Percentiles rank a stretch among this genome's conserved stretches.
phyloP scores from a whole-genome alignment of 768 basidiomycete species.

The Clathrus columnatus region DNA sequence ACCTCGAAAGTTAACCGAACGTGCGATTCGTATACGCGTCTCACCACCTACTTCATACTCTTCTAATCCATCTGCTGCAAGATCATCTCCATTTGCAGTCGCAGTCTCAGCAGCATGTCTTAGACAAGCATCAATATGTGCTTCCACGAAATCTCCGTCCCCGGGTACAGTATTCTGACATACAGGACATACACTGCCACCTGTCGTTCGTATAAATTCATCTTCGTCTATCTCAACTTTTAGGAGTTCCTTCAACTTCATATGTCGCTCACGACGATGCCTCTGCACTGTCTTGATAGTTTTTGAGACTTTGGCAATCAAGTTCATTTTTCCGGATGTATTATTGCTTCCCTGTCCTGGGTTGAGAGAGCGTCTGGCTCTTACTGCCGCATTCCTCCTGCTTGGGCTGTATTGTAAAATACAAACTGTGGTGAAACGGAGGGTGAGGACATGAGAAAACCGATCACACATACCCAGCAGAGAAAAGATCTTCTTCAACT shows the following conservation, averaged over 20 bases:
- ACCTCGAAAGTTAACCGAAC: slow-evolving; percentile 27
- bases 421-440: neutral
- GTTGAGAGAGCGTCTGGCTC: slow-evolving; percentile 32
- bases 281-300: slow-evolving; percentile 56
- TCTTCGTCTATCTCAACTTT: slow-evolving; percentile 37
- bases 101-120: slow-evolving; percentile 36
- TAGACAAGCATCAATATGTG: slow-evolving; percentile 76
- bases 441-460: neutral
- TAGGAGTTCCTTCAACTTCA: slow-evolving; percentile 58
- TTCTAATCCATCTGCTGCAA: slow-evolving; percentile 25
- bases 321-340: slow-evolving; percentile 10
- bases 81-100: slow-evolving; percentile 4
- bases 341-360: slow-evolving; percentile 14
- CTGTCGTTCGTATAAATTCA: slow-evolving; percentile 14
- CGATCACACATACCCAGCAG: slow-evolving; percentile 3
- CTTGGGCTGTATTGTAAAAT: slow-evolving; percentile 15
- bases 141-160: slow-evolving; percentile 65
- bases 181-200: slow-evolving; percentile 55
- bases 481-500: neutral
- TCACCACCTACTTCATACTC: slow-evolving; percentile 36
- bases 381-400: slow-evolving; percentile 37
- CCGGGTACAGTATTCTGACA: slow-evolving; percentile 51
- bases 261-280: slow-evolving; percentile 58
- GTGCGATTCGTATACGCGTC: slow-evolving; percentile 33
- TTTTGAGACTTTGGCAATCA: slow-evolving; percentile 34